Evolutionary conservation across 148 eudicot genomes (phyloP), one percentile per base, ranked within the genome.

Genomic region (Rhododendron ferrugineum): DNA sequence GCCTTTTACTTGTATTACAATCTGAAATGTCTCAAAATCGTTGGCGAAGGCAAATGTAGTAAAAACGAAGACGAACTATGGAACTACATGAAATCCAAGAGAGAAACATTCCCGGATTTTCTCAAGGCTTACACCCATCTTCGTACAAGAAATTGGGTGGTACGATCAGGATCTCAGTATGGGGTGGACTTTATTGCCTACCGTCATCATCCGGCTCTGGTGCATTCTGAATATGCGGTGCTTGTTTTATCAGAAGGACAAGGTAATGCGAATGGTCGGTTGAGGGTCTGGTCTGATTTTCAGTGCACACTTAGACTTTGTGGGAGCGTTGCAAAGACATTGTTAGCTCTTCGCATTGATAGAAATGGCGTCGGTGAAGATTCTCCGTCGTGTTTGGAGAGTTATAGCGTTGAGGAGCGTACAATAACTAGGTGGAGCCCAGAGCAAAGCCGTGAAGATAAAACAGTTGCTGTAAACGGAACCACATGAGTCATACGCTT

Each of bases 141-240:
- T 34, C 92, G 95, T 36, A 81, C 42, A 68, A 93, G 91, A 88
- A 96, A 94, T 78, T 96, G 97, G 96, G 92, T 96, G 56, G 94
- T 96, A 79, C 92, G 95, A 70, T 85, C 93, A 15, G 95, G 95
- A 47, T 96, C 95, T 22, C 95, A 91, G 26, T 93, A 93, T 37
- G 98, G 75, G 36, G 99, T 94, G 30, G 98, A 94, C 83, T 96
- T 91, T 87, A 94, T 94, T 78, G 94, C 93, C 30, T 96, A 96
- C 73, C 92, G 94, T 58, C 98, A 93, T 68, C 97, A 94, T 89
- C 98, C 94, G 34, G 89, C 90, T 20, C 47, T 93, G 49, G 93
- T 94, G 68, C 98, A 93, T 88, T 90, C 98, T 26, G 99, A 96
- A 70, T 96, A 93, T 87, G 93, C 95, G 0, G 93, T 96, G 85